Evolutionary conservation across 139 green algal genomes (phyloP), one percentile per base, ranked within the genome.

Genomic region (Marvania coccoides): DNA sequence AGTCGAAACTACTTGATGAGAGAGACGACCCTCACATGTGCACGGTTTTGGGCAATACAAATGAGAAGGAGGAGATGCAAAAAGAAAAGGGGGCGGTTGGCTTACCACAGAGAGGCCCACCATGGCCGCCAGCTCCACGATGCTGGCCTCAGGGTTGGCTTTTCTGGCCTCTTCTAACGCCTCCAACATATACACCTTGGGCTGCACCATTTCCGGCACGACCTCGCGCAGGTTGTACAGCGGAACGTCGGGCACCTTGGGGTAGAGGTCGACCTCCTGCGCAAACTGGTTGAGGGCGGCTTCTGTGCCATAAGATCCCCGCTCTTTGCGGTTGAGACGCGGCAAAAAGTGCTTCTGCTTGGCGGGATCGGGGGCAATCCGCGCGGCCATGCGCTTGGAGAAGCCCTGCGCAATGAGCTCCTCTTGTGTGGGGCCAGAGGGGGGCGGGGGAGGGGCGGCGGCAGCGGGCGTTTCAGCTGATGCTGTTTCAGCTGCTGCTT

Each of bases 201-300:
- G 47, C 33, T 70, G 10, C 24, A 58, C 15, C 28, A 80, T 61
- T 30, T 74, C 70, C 2, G 73, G 73, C 19, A 78, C 40, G 12
- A 42, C 47, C 1, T 54, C 26, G 0, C 39, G 56, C 30, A 84
- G 55, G 64, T 85, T 63, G 54, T 85, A 85, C 34, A 85, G 53
- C 7, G 75, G 65, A 19, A 65, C 36, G 51, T 74, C 40, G 36
- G 78, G 71, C 5, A 84, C 19, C 14, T 45, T 58, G n/a, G 66
- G 37, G 26, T 69, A 73, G 14, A 61, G 29, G 8, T 71, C 54
- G 10, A 84, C 64, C 74, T 84, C 78, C 8, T 65, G 38, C 3
- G 66, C 46, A 40, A 81, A 83, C 6, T 74, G 55, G 19, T 65
- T 35, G 1, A 26, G 56, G 6, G 47, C 29, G 12, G 54, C 47